A percentile compares a stretch with the other conserved stretches of the same genome.
Conservation (phyloP, 2,329 filamentous ascomycete species). For the Apiospora kogelbergensis region DNA sequence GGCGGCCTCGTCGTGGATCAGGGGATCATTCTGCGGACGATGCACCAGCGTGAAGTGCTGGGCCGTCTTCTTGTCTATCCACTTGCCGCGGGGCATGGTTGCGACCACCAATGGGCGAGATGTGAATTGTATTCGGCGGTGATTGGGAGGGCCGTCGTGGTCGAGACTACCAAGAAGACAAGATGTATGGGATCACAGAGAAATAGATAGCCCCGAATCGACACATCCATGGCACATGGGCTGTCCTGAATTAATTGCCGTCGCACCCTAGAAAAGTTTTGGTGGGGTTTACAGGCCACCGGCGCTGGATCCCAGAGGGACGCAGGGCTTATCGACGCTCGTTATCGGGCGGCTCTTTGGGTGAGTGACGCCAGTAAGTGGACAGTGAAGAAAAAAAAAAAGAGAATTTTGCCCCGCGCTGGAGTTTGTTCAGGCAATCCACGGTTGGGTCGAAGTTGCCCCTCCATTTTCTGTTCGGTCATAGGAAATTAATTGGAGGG, state of each 20-base stretch:
- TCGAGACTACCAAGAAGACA: neutral
- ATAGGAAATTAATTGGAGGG: neutral
- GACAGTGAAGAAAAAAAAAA: neutral
- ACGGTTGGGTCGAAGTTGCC: constrained; percentile 3
- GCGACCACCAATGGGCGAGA: neutral
- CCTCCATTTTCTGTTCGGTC: constrained; percentile 12
- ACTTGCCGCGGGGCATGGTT: constrained; percentile 10
- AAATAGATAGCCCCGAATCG: neutral
- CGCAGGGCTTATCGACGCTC: constrained; percentile 4
- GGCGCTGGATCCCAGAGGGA: neutral
- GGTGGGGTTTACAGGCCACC: neutral
- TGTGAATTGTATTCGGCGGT: neutral
- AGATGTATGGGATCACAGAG: neutral
- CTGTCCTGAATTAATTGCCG: neutral
- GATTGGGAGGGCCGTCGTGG: too few relatives aligned
- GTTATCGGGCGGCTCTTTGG: neutral
- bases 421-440: neutral
- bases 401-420: constrained; percentile 16
- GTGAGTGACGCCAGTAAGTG: constrained; percentile 6
- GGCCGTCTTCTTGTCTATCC: constrained; percentile 78
- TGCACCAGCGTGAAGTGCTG: constrained; percentile 93
- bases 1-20: constrained; percentile 88
- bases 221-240: neutral
- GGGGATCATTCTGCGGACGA: constrained; percentile 93
- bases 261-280: constrained; percentile 10